phyloP scores from a whole-genome alignment of 805 yeast species.

The Pichia pseudocactophila region DNA sequence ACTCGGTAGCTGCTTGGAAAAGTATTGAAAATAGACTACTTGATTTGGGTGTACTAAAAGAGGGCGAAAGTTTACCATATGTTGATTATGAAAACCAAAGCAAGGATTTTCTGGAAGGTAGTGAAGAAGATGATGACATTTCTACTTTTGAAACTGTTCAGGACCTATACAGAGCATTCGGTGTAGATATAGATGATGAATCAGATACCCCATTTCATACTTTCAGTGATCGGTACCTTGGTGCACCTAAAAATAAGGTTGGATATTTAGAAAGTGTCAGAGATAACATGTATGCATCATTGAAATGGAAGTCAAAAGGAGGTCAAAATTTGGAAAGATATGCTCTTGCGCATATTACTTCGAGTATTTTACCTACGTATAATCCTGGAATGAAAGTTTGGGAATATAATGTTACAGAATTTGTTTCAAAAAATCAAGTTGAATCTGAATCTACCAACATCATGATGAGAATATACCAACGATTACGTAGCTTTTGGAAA shows the following conservation, averaged over 20 bases:
- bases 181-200: slow-evolving; percentile 19
- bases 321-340: slow-evolving; percentile 48
- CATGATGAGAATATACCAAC: background rate
- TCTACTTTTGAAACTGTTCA: slow-evolving; percentile 11
- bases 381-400: slow-evolving; percentile 77
- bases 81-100: slow-evolving; percentile 19
- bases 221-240: slow-evolving; percentile 37
- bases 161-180: slow-evolving; percentile 6
- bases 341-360: slow-evolving; percentile 58
- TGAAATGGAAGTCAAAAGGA: slow-evolving; percentile 37
- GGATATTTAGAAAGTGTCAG: slow-evolving; percentile 52
- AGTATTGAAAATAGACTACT: slow-evolving; percentile 28
- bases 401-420: slow-evolving; percentile 70
- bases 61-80: slow-evolving; percentile 14
- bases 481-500: background rate
- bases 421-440: slow-evolving; percentile 18
- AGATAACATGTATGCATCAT: slow-evolving; percentile 40
- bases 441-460: background rate
- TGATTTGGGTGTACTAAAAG: slow-evolving; percentile 17
- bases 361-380: slow-evolving; percentile 77
- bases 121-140: background rate
- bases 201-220: slow-evolving; percentile 8
- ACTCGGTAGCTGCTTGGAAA: slow-evolving; percentile 58
- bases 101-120: slow-evolving; percentile 13
- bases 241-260: slow-evolving; percentile 60